Evolutionary conservation across 2,329 filamentous ascomycete species (phyloP).

Genomic region (Graphiopsis chlorocephala): DNA sequence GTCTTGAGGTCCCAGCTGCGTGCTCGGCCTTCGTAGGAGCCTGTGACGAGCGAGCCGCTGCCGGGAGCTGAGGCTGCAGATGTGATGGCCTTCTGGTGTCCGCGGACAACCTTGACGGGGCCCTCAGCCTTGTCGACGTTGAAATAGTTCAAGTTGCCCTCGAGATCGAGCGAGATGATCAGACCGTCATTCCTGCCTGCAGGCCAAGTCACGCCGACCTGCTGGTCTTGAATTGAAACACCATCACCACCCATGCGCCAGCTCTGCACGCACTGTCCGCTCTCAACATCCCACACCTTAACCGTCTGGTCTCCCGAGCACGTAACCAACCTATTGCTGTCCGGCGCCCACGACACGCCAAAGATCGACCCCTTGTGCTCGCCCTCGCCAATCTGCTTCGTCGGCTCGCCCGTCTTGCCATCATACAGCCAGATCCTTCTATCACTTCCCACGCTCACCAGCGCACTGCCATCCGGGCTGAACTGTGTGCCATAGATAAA

Average conservation of each 20-base stretch:
- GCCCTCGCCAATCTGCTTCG: slow-evolving; percentile 72
- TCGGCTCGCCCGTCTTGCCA: slow-evolving; percentile 87
- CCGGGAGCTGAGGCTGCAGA: slow-evolving; percentile 61
- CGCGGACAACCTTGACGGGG: slow-evolving; percentile 71
- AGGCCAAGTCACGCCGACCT: slow-evolving; percentile 92
- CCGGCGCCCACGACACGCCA: slow-evolving; percentile 81
- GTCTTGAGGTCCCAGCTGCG: slow-evolving; percentile 76
- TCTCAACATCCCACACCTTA: slow-evolving; percentile 87
- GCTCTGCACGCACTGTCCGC: slow-evolving; percentile 71
- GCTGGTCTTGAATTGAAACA: slow-evolving; percentile 75
- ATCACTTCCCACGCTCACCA: slow-evolving; percentile 92
- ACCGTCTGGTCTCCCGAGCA: slow-evolving; percentile 93
- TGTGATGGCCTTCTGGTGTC: slow-evolving; percentile 90
- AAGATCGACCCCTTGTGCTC: slow-evolving; percentile 92
- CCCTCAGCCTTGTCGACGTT: slow-evolving; percentile 66
- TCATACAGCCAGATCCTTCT: slow-evolving; percentile 91
- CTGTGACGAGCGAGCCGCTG: slow-evolving; percentile 71
- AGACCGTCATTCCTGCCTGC: slow-evolving; percentile 77
- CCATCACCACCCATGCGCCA: slow-evolving; percentile 83
- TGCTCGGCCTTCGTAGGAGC: slow-evolving; percentile 86
- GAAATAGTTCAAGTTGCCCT: slow-evolving; percentile 88
- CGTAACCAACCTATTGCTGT: slow-evolving; percentile 83
- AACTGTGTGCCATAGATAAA: slow-evolving; percentile 88
- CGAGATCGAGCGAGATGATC: slow-evolving; percentile 84
- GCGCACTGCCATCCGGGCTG: slow-evolving; percentile 75